Conservation (phyloP, 192 early-diverging fungal genomes). For the Lunasporangiospora selenospora region DNA sequence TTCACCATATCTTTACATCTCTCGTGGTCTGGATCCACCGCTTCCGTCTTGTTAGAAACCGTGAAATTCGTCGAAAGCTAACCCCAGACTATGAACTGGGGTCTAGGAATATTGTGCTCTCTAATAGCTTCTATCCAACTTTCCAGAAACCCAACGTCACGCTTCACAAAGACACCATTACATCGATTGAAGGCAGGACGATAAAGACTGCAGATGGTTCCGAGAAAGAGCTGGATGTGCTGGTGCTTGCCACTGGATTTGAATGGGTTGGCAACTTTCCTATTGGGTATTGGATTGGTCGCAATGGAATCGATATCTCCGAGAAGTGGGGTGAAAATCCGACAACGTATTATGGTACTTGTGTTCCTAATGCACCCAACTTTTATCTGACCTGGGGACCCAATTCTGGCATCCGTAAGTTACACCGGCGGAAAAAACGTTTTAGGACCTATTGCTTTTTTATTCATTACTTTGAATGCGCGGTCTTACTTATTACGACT, state of each 20-base stretch:
- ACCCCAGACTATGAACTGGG: conserved; percentile 29
- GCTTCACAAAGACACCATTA: conserved; percentile 38
- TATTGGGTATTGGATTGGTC: conserved; percentile 24
- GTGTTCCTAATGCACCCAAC: conserved; percentile 36
- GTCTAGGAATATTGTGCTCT: conserved; percentile 21
- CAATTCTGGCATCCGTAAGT: conserved; percentile 33
- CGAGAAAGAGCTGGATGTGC: conserved; percentile 46
- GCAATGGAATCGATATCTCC: conserved; percentile 19
- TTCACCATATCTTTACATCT: conserved; percentile 24
- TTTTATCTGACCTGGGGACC: conserved; percentile 45
- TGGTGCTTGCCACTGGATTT: conserved; percentile 56
- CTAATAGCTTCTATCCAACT: conserved; percentile 17
- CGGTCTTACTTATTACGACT: no score
- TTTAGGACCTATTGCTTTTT: not conserved
- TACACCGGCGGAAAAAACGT: no score
- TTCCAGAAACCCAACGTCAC: conserved; percentile 37
- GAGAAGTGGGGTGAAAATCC: conserved; percentile 29
- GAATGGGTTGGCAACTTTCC: conserved; percentile 39
- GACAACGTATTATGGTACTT: conserved; percentile 37
- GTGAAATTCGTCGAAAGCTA: conserved; percentile 17
- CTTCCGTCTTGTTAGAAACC: conserved; percentile 20
- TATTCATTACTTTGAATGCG: no score
- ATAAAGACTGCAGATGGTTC: conserved; percentile 45
- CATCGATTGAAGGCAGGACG: conserved; percentile 22
- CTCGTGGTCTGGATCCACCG: conserved; percentile 37